Evolutionary conservation across 345 rosid genomes (phyloP).

Genomic region (Hypericum androsaemum): DNA sequence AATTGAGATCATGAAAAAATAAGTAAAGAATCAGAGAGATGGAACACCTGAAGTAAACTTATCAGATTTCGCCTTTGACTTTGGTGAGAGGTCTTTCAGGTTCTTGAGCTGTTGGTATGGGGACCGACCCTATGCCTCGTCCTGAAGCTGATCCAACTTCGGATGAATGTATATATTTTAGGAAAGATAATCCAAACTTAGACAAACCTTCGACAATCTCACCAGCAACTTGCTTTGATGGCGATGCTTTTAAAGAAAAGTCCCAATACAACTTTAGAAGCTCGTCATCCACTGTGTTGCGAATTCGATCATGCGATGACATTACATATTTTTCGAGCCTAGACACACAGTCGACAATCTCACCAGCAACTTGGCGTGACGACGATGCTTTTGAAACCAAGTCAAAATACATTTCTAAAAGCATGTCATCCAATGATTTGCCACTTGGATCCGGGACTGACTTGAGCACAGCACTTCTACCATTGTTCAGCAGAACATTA

Average conservation of each 20-base stretch:
- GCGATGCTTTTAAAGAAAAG: constrained; percentile 41
- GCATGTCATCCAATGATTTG: constrained; percentile 32
- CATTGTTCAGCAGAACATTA: constrained; percentile 34
- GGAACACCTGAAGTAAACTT: constrained; percentile 9
- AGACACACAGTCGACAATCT: constrained; percentile 30
- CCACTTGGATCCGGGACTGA: constrained; percentile 53
- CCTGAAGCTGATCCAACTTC: constrained; percentile 14
- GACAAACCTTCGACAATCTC: constrained; percentile 33
- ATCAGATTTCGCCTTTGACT: constrained; percentile 9
- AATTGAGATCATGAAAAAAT: too few species aligned
- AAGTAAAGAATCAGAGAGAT: constrained; percentile 30
- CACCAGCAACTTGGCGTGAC: constrained; percentile 31
- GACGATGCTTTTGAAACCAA: constrained; percentile 43
- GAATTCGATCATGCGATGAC: too few species aligned
- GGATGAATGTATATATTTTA: constrained; percentile 10
- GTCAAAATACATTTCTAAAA: constrained; percentile 44
- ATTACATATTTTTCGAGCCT: constrained; percentile 21
- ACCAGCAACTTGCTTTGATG: constrained; percentile 30
- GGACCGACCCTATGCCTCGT: constrained; percentile 13
- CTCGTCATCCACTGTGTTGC: constrained; percentile 10
- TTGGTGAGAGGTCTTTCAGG: constrained; percentile 12
- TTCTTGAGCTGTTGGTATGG: constrained; percentile 12
- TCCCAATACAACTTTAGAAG: constrained; percentile 45
- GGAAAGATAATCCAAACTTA: constrained; percentile 30
- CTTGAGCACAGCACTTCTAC: constrained; percentile 20